A percentile compares a stretch with the other conserved stretches of the same genome.
Evolutionary conservation across 2,329 filamentous ascomycete genomes (phyloP).

Genomic region (Verticillium alfalfae): DNA sequence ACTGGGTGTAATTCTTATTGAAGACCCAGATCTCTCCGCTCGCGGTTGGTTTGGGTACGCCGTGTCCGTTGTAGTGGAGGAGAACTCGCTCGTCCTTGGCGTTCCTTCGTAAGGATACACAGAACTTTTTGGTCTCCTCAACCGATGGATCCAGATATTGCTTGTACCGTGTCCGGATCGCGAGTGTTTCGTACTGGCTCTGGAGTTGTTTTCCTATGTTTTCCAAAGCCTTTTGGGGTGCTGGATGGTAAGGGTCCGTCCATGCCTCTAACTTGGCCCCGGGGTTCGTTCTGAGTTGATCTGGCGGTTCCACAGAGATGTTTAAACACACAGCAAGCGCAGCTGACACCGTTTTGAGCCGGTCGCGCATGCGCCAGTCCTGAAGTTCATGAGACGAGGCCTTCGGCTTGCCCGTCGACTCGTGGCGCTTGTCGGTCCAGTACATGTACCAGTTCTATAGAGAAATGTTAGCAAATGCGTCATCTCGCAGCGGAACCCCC

Average conservation of each 20-base stretch:
- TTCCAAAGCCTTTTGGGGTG: slow-evolving; percentile 79
- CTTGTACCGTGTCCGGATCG: slow-evolving; percentile 94
- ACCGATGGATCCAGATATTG: slow-evolving; percentile 94
- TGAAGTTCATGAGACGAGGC: slow-evolving; percentile 62
- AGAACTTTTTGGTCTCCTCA: slow-evolving; percentile 96
- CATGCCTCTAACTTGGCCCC: slow-evolving; percentile 93
- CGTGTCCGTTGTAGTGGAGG: slow-evolving; percentile 98
- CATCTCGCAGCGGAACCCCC: not conserved
- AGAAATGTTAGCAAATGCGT: not conserved
- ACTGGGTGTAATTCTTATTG: slow-evolving; percentile 97
- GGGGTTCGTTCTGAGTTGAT: slow-evolving; percentile 92
- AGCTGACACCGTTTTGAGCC: slow-evolving; percentile 93
- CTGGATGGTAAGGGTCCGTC: slow-evolving; percentile 83
- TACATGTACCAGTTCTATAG: slow-evolving; percentile 97
- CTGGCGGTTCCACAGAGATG: slow-evolving; percentile 93
- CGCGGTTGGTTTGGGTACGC: slow-evolving; percentile 89
- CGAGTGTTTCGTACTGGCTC: slow-evolving; percentile 91
- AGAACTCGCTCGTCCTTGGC: slow-evolving; percentile 93
- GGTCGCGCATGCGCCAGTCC: slow-evolving; percentile 96
- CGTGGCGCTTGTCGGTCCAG: slow-evolving; percentile 95
- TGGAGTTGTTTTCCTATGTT: slow-evolving; percentile 96
- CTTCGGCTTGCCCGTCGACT: slow-evolving; percentile 85
- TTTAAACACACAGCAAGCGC: slow-evolving; percentile 93
- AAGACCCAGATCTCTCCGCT: slow-evolving; percentile 99
- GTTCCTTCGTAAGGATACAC: slow-evolving; percentile 80